Percentiles rank a stretch among this genome's conserved stretches.
phyloP scores from a whole-genome alignment of 1,139 yeast species.

The Kurtzmaniella quercitrusa region DNA sequence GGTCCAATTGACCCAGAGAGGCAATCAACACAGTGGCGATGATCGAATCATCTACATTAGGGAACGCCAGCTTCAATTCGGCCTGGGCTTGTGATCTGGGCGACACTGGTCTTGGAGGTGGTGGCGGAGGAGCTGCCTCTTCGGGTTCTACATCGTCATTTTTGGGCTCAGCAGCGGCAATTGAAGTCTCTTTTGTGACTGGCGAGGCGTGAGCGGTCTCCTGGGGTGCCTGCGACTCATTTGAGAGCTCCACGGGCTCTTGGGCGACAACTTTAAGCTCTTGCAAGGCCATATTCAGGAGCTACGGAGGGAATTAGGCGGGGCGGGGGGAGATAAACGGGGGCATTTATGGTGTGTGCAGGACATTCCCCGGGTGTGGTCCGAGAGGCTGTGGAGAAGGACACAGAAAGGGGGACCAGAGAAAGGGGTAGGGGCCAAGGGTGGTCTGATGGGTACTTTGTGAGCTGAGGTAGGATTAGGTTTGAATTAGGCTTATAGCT shows the following conservation, averaged over 20 bases:
- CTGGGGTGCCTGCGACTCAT: neutral
- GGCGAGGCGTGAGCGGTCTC: slow-evolving; percentile 3
- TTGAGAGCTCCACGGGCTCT: slow-evolving; percentile 24
- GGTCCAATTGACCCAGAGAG: slow-evolving; percentile 71
- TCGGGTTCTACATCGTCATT: slow-evolving; percentile 14
- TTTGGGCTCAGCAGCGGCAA: slow-evolving; percentile 10
- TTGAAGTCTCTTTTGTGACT: slow-evolving; percentile 8
- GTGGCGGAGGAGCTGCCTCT: slow-evolving; percentile 60
- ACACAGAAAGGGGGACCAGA: neutral
- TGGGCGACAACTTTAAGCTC: slow-evolving; percentile 28
- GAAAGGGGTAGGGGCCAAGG: too few relatives aligned
- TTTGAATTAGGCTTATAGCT: too few relatives aligned
- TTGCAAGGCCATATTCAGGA: slow-evolving; percentile 13
- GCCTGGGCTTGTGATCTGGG: slow-evolving; percentile 51
- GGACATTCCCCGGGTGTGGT: too few relatives aligned
- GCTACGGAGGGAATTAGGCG: neutral
- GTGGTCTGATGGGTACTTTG: too few relatives aligned
- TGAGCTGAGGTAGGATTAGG: too few relatives aligned
- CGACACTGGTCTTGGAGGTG: slow-evolving; percentile 64
- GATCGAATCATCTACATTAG: slow-evolving; percentile 63
- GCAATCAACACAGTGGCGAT: slow-evolving; percentile 83
- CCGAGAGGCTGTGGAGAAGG: neutral
- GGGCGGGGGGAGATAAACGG: neutral
- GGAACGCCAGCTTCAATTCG: slow-evolving; percentile 77
- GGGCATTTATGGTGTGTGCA: too few relatives aligned